Evolutionary conservation across 2,329 filamentous ascomycete species (phyloP).

Genomic region (Blastomyces gilchristii): DNA sequence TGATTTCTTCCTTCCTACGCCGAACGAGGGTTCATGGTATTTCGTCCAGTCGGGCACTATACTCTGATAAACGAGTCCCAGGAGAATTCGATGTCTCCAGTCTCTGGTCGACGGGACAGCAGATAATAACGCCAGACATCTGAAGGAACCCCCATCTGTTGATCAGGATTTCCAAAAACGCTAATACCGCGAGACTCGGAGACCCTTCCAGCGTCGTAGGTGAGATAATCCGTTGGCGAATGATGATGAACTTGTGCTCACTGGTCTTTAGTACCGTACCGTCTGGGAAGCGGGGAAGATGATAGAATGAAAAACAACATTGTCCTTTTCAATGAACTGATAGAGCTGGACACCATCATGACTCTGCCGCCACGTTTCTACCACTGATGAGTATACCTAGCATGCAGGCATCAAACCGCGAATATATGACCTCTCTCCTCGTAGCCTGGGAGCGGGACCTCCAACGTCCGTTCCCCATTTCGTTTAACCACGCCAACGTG

Average conservation of each 20-base stretch:
- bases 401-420: too few species aligned
- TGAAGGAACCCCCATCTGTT: background rate
- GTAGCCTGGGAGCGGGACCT: too few species aligned
- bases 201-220: background rate
- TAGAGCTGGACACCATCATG: too few species aligned
- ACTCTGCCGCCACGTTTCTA: too few species aligned
- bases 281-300: too few species aligned
- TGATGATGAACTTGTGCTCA: constrained; percentile 38
- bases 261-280: too few species aligned
- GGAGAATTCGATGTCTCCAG: background rate
- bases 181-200: background rate
- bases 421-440: too few species aligned
- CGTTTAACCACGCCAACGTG: too few species aligned
- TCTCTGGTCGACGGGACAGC: background rate
- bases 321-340: too few species aligned
- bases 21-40: background rate
- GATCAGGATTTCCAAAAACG: background rate
- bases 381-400: too few species aligned
- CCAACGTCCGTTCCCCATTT: too few species aligned
- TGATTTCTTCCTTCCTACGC: background rate
- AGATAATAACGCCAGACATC: background rate
- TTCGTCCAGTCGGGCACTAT: background rate
- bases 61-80: constrained; percentile 33
- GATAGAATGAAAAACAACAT: too few species aligned
- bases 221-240: constrained; percentile 17